Percentiles rank a stretch among this genome's conserved stretches.
Conservation (phyloP, 495 filamentous ascomycete genomes). For the Talaromyces trachyspermus region DNA sequence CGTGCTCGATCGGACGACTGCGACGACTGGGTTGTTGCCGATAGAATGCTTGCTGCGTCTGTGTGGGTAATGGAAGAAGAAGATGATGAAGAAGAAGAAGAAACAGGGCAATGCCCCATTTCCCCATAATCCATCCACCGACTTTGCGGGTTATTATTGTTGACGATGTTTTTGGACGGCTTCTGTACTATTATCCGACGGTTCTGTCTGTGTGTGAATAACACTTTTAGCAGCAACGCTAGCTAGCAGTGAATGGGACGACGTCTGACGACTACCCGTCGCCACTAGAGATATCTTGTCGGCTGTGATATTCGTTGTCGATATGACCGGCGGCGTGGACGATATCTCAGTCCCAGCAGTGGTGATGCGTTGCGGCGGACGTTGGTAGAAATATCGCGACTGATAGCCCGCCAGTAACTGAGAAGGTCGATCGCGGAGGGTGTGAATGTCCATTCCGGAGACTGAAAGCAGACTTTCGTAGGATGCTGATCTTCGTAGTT, state of each 20-base stretch:
- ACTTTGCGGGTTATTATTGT: constrained; percentile 36
- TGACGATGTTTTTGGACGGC: constrained; percentile 19
- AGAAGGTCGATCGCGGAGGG: constrained; percentile 25
- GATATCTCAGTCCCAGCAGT: constrained; percentile 25
- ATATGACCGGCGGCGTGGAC: constrained; percentile 37
- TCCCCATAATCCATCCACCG: constrained; percentile 50
- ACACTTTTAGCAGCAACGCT: constrained; percentile 27
- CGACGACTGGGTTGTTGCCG: not conserved
- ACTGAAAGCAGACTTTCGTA: constrained; percentile 48
- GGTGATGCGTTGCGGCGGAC: constrained; percentile 30
- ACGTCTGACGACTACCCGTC: constrained; percentile 15
- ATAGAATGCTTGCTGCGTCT: constrained; percentile 14
- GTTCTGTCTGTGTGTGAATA: constrained; percentile 10
- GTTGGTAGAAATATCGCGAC: constrained; percentile 23
- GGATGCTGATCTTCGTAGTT: constrained; percentile 32
- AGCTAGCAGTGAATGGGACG: constrained; percentile 31
- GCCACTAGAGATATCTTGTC: constrained; percentile 18
- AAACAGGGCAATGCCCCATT: constrained; percentile 43
- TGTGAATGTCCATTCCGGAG: constrained; percentile 45
- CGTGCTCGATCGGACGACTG: too few relatives aligned
- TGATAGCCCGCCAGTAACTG: constrained; percentile 14
- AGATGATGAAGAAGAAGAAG: constrained; percentile 14
- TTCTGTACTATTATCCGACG: constrained; percentile 8
- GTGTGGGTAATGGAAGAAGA: constrained; percentile 6
- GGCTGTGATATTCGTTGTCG: constrained; percentile 36